Evolutionary conservation across 192 early-diverging fungal genomes (phyloP).

Genomic region (Coemansia aciculifera): DNA sequence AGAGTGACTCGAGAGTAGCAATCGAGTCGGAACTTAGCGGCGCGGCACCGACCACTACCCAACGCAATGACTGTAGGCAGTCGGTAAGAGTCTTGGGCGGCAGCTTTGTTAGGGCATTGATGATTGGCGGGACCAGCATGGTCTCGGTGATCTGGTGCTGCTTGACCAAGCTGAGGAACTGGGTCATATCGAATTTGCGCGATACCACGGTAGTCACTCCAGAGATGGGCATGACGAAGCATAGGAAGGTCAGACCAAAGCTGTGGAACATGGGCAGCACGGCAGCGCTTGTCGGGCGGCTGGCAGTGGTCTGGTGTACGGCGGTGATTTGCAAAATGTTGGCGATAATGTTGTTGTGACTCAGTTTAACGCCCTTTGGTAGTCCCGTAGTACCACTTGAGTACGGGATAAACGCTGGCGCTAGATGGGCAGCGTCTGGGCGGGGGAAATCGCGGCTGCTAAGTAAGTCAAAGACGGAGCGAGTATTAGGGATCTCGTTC

Average conservation of each 20-base stretch:
- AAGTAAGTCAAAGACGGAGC: slow-evolving; percentile 16
- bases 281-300: not conserved
- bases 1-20: slow-evolving; percentile 55
- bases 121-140: slow-evolving; percentile 64
- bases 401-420: slow-evolving; percentile 21
- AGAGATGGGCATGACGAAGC: slow-evolving; percentile 23
- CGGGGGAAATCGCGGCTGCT: not conserved
- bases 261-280: slow-evolving; percentile 68
- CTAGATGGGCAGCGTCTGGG: not conserved
- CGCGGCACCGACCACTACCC: slow-evolving; percentile 74
- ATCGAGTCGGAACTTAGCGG: slow-evolving; percentile 18
- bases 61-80: slow-evolving; percentile 62
- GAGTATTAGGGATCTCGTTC: not conserved
- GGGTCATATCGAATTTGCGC: slow-evolving; percentile 65
- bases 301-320: not conserved
- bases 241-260: slow-evolving; percentile 57
- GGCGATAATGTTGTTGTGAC: slow-evolving; percentile 73
- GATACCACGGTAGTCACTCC: slow-evolving; percentile 59
- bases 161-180: slow-evolving; percentile 62
- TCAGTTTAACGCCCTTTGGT: slow-evolving; percentile 80
- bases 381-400: slow-evolving; percentile 51
- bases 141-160: slow-evolving; percentile 62
- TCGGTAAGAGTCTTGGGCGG: slow-evolving; percentile 61
- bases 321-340: slow-evolving; percentile 48
- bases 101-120: slow-evolving; percentile 68